Evolutionary conservation across 2,329 filamentous ascomycete genomes (phyloP).

Genomic region (Bretziella fagacearum): DNA sequence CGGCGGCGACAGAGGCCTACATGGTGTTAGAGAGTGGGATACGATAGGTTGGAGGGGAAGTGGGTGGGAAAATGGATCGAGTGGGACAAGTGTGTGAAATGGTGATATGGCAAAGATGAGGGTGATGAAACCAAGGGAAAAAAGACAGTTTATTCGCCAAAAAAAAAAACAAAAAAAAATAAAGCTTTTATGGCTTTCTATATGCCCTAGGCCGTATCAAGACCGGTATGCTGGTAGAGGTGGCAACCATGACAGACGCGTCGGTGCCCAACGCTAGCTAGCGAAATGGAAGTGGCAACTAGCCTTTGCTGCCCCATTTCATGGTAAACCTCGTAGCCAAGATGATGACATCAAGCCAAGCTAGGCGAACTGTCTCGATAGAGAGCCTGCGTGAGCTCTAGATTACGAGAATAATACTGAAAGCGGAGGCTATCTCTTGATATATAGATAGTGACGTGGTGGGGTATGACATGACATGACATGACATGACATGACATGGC

Average conservation of each 20-base stretch:
- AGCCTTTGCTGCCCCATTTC: too few relatives aligned
- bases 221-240: too few relatives aligned
- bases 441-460: too few relatives aligned
- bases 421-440: not conserved
- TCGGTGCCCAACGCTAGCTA: constrained; percentile 1
- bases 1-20: constrained; percentile 85
- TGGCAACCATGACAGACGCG: not conserved
- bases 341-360: too few relatives aligned
- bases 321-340: too few relatives aligned
- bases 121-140: not conserved
- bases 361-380: too few relatives aligned
- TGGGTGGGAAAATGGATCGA: not conserved
- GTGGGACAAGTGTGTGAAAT: not conserved
- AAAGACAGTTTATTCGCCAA: too few relatives aligned
- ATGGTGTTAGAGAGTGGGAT: too few relatives aligned
- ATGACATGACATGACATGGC: not conserved
- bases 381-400: not conserved
- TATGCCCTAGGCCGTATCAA: too few relatives aligned
- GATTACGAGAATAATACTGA: not conserved
- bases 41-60: not conserved
- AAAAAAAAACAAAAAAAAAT: too few relatives aligned
- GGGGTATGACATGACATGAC: not conserved
- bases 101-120: not conserved
- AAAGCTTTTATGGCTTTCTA: too few relatives aligned
- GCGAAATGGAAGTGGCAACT: not conserved